Evolutionary conservation across 441 rosid species (phyloP).

Genomic region (Capsella rubella): DNA sequence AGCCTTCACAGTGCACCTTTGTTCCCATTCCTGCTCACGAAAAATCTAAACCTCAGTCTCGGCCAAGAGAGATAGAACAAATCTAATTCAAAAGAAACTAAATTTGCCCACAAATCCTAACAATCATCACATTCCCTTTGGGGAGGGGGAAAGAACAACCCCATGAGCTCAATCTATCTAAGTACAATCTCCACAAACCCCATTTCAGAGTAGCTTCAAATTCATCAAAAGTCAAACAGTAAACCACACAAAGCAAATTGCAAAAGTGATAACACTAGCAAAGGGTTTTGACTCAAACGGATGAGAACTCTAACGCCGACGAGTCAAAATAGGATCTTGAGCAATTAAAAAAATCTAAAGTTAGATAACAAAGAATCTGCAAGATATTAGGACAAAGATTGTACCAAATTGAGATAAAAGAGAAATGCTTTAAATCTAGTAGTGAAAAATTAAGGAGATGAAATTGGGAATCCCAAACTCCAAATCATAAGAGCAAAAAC

Average conservation of each 20-base stretch:
- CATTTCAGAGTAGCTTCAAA: slow-evolving; percentile 13
- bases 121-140: slow-evolving; percentile 16
- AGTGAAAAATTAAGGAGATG: slow-evolving; percentile 24
- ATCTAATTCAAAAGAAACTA: slow-evolving; percentile 6
- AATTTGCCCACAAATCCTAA: slow-evolving; percentile 14
- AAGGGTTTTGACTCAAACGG: slow-evolving; percentile 37
- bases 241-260: background rate
- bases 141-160: background rate
- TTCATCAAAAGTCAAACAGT: slow-evolving; percentile 30
- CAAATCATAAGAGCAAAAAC: slow-evolving; percentile 25
- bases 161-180: background rate
- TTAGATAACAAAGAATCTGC: slow-evolving; percentile 41
- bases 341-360: slow-evolving; percentile 16
- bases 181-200: slow-evolving; percentile 22
- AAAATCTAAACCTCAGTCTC: slow-evolving; percentile 29
- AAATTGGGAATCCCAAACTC: slow-evolving; percentile 15
- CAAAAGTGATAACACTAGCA: background rate
- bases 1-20: slow-evolving; percentile 78
- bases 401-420: slow-evolving; percentile 20
- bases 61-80: background rate
- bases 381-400: slow-evolving; percentile 27
- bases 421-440: slow-evolving; percentile 19
- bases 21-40: slow-evolving; percentile 82
- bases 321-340: slow-evolving; percentile 46
- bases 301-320: slow-evolving; percentile 36